Percentiles rank a stretch among this genome's conserved stretches.
These are phyloP conservation scores for Camelina sativa DNA, from an alignment of 345 rosid species.

Conservation along the genomic window DNA sequence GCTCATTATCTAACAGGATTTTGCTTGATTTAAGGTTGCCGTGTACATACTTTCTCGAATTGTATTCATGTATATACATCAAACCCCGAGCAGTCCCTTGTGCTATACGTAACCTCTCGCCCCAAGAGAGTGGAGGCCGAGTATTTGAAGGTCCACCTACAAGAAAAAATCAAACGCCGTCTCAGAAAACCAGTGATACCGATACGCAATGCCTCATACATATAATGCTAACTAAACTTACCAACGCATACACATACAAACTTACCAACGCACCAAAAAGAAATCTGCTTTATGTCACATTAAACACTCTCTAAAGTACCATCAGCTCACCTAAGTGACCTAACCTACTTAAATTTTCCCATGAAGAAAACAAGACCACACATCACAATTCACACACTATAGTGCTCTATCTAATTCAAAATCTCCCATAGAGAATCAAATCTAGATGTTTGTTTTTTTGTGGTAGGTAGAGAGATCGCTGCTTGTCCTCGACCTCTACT, in stretches of 20 bases:
- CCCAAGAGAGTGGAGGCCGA: slow-evolving; percentile 63
- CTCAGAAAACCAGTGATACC: slow-evolving; percentile 5
- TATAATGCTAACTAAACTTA: not conserved
- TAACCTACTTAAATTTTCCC: not conserved
- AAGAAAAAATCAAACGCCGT: not conserved
- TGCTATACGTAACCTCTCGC: slow-evolving; percentile 73
- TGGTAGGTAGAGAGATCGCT: not conserved
- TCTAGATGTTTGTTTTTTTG: slow-evolving; percentile 6
- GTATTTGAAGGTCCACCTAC: slow-evolving; percentile 58
- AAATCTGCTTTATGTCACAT: not conserved
- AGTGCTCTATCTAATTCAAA: not conserved
- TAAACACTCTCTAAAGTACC: slow-evolving; percentile 4
- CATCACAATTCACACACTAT: not conserved
- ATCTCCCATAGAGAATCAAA: slow-evolving; percentile 19
- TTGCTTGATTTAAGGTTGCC: slow-evolving; percentile 84
- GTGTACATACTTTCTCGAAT: slow-evolving; percentile 73
- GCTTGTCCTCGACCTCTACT: not conserved
- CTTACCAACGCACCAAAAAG: not conserved
- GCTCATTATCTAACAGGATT: slow-evolving; percentile 79
- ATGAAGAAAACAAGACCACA: slow-evolving; percentile 24
- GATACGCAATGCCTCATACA: not conserved
- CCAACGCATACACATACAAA: not conserved
- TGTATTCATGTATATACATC: slow-evolving; percentile 75
- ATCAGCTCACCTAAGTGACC: not conserved
- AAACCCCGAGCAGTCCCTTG: slow-evolving; percentile 90